phyloP scores from a whole-genome alignment of 129 eudicot genomes.

The Flaveria linearis region DNA sequence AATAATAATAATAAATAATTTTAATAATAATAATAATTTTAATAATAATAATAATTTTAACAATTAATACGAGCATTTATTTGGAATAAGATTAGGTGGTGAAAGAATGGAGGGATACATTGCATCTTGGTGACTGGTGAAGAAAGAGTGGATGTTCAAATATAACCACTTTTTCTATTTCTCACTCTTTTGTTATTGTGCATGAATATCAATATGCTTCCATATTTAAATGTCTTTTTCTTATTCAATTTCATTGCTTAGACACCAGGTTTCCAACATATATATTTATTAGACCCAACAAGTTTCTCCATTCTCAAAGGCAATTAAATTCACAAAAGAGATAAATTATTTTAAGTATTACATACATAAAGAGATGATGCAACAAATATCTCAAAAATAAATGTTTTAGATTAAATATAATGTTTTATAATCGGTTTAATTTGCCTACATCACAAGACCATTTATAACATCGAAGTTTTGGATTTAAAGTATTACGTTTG shows the following conservation, averaged over 20 bases:
- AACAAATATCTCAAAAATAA: neutral
- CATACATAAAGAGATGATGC: neutral
- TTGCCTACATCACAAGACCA: no score
- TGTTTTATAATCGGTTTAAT: no score
- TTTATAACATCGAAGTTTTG: no score
- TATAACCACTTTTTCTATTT: conserved; percentile 23
- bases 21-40: neutral
- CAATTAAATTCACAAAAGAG: neutral
- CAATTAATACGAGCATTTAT: conserved; percentile 14
- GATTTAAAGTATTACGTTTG: no score
- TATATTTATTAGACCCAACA: conserved; percentile 20
- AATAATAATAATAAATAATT: neutral
- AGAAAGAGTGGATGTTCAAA: conserved; percentile 21
- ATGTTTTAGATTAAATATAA: no score
- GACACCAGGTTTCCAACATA: conserved; percentile 14
- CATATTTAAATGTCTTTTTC: conserved; percentile 15
- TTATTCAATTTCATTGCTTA: conserved; percentile 1
- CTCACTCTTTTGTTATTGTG: conserved; percentile 23
- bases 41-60: neutral
- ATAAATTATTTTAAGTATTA: neutral
- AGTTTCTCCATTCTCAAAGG: neutral
- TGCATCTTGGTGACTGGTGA: conserved; percentile 28
- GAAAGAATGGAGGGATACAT: conserved; percentile 30
- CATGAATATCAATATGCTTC: conserved; percentile 29
- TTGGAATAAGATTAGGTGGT: conserved; percentile 29